These are phyloP conservation scores for Begonia masoniana DNA, from an alignment of 306 rosid species.

Conservation along the genomic window DNA sequence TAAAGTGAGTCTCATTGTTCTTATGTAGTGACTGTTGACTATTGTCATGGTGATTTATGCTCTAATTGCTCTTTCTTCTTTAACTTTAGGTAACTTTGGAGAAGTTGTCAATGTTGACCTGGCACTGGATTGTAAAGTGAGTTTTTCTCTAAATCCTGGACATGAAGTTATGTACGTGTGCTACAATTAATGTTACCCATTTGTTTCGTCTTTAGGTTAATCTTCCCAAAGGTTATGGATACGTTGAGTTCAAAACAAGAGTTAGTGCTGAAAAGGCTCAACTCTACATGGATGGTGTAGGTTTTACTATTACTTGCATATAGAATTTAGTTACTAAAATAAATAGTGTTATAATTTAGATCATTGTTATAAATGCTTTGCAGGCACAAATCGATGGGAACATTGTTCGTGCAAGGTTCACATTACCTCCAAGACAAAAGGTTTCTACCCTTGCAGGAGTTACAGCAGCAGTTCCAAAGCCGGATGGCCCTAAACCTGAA, in stretches of 20 bases:
- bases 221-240: constrained; percentile 92
- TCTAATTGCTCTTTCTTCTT: constrained; percentile 4
- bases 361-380: constrained; percentile 18
- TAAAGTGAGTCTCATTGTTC: too few relatives aligned
- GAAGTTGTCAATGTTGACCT: constrained; percentile 87
- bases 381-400: constrained; percentile 99
- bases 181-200: not conserved
- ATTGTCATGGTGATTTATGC: not conserved
- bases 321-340: constrained; percentile 5
- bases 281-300: constrained; percentile 83
- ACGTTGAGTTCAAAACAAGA: constrained; percentile 86
- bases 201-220: constrained; percentile 44
- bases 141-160: constrained; percentile 13
- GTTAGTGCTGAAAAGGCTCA: constrained; percentile 88
- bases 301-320: constrained; percentile 18
- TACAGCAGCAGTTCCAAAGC: constrained; percentile 45
- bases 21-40: too few relatives aligned
- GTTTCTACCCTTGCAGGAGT: constrained; percentile 64
- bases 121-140: constrained; percentile 84
- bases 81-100: constrained; percentile 62
- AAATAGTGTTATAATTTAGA: not conserved
- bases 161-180: too few relatives aligned
- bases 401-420: constrained; percentile 73
- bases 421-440: constrained; percentile 75
- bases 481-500: constrained; percentile 70